These are phyloP conservation scores for Plasmodium vivax DNA, from an alignment of 169 alveolate genomes.

Conservation along the genomic window DNA sequence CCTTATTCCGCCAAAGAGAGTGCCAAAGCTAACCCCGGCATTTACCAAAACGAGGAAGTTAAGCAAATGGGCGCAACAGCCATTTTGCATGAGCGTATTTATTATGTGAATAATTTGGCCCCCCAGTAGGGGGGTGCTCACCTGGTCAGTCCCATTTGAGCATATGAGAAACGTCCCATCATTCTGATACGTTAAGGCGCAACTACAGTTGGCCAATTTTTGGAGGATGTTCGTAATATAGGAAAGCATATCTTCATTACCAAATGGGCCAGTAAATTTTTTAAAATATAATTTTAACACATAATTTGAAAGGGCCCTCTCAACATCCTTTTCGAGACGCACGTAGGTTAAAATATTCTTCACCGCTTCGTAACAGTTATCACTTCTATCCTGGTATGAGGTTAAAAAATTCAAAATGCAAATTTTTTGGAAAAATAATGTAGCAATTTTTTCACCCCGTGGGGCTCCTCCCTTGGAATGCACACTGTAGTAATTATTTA, in stretches of 20 bases:
- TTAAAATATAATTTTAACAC: conserved; percentile 41
- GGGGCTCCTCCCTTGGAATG: background rate
- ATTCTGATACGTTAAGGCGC: conserved; percentile 13
- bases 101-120: background rate
- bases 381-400: conserved; percentile 8
- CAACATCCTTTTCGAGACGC: conserved; percentile 7
- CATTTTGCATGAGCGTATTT: background rate
- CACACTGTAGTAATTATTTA: conserved; percentile 38
- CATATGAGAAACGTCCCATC: background rate
- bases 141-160: background rate
- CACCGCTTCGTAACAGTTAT: background rate
- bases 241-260: background rate
- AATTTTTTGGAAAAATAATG: conserved; percentile 36
- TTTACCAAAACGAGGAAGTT: conserved; percentile 23
- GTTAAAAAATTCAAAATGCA: conserved; percentile 36
- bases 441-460: background rate
- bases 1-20: conserved; percentile 10
- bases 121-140: background rate
- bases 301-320: conserved; percentile 20
- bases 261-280: background rate
- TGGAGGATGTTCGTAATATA: background rate
- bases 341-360: conserved; percentile 16
- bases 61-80: background rate
- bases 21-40: background rate
- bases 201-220: background rate